Evolutionary conservation across 352 stramenopile species (phyloP).

Genomic region (Phytopythium mirpurense): DNA sequence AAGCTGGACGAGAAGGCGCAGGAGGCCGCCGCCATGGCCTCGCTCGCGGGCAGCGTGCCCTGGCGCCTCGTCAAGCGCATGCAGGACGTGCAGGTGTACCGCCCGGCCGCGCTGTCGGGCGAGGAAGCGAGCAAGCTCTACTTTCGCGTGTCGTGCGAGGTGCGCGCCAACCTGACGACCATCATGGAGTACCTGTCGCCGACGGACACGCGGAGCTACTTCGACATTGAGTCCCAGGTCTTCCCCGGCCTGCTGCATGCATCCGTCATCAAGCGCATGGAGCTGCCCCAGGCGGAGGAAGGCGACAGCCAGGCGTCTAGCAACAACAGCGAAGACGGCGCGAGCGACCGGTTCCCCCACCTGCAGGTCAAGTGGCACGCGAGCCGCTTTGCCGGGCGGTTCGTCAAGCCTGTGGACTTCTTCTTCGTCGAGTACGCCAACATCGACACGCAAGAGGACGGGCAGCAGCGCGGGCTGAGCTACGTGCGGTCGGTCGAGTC

Average conservation of each 20-base stretch:
- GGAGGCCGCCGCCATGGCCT: conserved; percentile 55
- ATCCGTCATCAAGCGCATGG: conserved; percentile 76
- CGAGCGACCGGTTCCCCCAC: conserved; percentile 44
- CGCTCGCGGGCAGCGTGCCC: conserved; percentile 45
- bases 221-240: conserved; percentile 76
- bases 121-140: conserved; percentile 62
- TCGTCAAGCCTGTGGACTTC: conserved; percentile 82
- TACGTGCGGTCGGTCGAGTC: conserved; percentile 80
- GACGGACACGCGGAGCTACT: conserved; percentile 64
- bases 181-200: conserved; percentile 81
- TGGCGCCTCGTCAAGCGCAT: conserved; percentile 73
- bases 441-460: conserved; percentile 60
- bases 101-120: conserved; percentile 30
- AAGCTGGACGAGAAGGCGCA: conserved; percentile 74
- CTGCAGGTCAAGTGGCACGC: conserved; percentile 85
- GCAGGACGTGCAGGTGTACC: conserved; percentile 80
- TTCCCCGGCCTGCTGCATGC: conserved; percentile 77
- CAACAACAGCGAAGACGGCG: conserved; percentile 31
- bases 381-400: conserved; percentile 71
- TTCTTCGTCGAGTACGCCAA: conserved; percentile 87
- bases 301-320: conserved; percentile 25
- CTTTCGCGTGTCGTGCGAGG: conserved; percentile 80
- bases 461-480: conserved; percentile 59
- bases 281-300: conserved; percentile 29
- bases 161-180: conserved; percentile 69